A percentile compares a stretch with the other conserved stretches of the same genome.
phyloP scores from a whole-genome alignment of 2,329 filamentous ascomycete genomes.

The Metarhizium sp. region DNA sequence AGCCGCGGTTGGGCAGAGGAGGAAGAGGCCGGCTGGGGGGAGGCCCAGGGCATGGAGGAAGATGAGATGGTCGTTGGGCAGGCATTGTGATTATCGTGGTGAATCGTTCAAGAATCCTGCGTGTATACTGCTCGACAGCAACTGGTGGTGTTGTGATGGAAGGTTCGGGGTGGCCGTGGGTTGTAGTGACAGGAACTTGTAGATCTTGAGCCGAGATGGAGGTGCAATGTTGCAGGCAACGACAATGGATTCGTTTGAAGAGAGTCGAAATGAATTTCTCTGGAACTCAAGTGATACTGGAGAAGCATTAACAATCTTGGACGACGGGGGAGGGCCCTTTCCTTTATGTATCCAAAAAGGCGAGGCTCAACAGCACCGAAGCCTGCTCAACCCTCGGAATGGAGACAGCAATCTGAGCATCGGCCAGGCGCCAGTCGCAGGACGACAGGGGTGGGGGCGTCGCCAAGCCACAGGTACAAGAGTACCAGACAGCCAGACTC shows the following conservation, averaged over 20 bases:
- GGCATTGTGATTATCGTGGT: constrained; percentile 31
- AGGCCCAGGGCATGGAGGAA: constrained; percentile 58
- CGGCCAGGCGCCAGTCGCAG: constrained; percentile 2
- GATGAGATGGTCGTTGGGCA: constrained; percentile 53
- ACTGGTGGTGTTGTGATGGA: constrained; percentile 10
- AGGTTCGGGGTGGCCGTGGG: too few species aligned
- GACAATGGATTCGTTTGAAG: not conserved
- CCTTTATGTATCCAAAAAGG: constrained; percentile 20
- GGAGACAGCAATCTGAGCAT: constrained; percentile 20
- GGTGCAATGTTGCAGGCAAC: too few species aligned
- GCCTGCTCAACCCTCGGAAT: not conserved
- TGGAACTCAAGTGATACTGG: not conserved
- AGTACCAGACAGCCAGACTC: too few species aligned
- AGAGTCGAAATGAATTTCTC: not conserved
- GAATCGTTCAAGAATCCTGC: not conserved
- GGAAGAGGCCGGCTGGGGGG: constrained; percentile 56
- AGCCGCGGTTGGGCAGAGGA: constrained; percentile 53
- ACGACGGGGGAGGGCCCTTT: constrained; percentile 16
- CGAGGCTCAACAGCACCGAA: constrained; percentile 1
- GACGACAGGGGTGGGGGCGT: not conserved
- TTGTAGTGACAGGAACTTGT: too few species aligned
- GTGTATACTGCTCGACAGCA: not conserved
- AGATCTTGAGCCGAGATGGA: too few species aligned
- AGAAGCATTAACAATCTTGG: not conserved
- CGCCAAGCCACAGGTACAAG: too few species aligned